phyloP scores from a whole-genome alignment of 1,284 basidiomycete genomes.

The Phellinidium pouzarii region DNA sequence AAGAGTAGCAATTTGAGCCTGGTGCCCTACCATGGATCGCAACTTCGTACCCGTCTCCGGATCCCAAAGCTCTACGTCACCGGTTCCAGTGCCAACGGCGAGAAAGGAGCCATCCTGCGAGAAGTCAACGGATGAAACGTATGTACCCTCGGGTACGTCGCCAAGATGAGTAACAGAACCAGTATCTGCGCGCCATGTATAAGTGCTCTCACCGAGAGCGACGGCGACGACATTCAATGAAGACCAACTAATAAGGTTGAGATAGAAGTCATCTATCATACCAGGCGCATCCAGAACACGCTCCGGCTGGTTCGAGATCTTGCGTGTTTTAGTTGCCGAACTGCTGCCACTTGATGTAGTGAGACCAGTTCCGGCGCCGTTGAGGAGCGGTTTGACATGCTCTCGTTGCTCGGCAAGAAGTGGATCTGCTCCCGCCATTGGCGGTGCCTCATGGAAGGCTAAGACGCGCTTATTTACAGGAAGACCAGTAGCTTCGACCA shows the following conservation, averaged over 20 bases:
- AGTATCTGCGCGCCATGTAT: constrained; percentile 91
- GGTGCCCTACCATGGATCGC: constrained; percentile 83
- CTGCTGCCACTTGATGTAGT: constrained; percentile 51
- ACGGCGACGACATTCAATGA: constrained; percentile 83
- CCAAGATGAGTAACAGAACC: constrained; percentile 78
- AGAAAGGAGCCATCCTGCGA: constrained; percentile 85
- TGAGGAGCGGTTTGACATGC: constrained; percentile 65
- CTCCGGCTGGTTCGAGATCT: constrained; percentile 80
- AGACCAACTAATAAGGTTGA: constrained; percentile 92
- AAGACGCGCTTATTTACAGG: constrained; percentile 69
- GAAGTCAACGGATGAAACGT: constrained; percentile 79
- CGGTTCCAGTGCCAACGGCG: constrained; percentile 79
- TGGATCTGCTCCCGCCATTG: constrained; percentile 57
- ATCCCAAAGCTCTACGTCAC: constrained; percentile 96
- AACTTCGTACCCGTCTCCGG: constrained; percentile 75
- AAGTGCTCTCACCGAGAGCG: constrained; percentile 75
- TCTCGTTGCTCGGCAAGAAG: constrained; percentile 68
- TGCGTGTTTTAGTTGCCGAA: constrained; percentile 61
- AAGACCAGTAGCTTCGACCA: constrained; percentile 67
- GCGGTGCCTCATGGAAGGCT: constrained; percentile 73
- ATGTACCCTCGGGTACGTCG: constrained; percentile 66
- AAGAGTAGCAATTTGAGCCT: constrained; percentile 73
- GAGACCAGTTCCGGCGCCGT: constrained; percentile 54
- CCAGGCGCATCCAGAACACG: constrained; percentile 93
- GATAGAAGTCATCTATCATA: constrained; percentile 95